Percentiles rank a stretch among this genome's conserved stretches.
These are phyloP conservation scores for Colletotrichum sp. DNA, from an alignment of 2,329 filamentous ascomycete genomes.

Conservation along the genomic window DNA sequence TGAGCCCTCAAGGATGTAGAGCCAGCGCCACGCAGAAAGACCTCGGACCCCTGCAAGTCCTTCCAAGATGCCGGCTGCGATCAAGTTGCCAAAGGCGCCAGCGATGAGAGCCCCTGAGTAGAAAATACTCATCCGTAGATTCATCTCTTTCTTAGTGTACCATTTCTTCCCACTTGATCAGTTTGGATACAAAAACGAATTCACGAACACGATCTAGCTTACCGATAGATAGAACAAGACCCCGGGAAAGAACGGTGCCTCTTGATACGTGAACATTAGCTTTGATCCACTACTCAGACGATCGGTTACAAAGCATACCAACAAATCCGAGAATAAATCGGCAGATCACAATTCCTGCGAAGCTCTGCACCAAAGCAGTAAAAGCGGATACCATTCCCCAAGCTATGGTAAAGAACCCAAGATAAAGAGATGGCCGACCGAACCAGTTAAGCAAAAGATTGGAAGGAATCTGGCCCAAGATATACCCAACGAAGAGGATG, in stretches of 20 bases:
- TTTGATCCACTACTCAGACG: background rate
- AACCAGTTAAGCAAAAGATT: conserved; percentile 29
- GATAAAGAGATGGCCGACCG: conserved; percentile 34
- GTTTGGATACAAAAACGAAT: background rate
- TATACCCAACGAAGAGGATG: conserved; percentile 32
- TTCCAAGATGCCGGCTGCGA: conserved; percentile 39
- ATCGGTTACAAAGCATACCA: conserved; percentile 21
- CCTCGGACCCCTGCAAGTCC: conserved; percentile 45
- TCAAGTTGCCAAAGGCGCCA: conserved; percentile 34
- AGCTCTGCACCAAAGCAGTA: conserved; percentile 36
- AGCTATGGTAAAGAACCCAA: conserved; percentile 39
- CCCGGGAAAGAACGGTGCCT: conserved; percentile 56
- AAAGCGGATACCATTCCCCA: conserved; percentile 21
- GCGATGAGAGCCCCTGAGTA: conserved; percentile 33
- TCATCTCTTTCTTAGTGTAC: conserved; percentile 52
- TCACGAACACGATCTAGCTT: background rate
- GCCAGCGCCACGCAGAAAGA: conserved; percentile 55
- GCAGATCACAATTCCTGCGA: conserved; percentile 36
- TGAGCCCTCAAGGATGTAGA: conserved; percentile 51
- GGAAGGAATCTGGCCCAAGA: conserved; percentile 27
- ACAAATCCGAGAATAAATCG: conserved; percentile 43
- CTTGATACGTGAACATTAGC: background rate
- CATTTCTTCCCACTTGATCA: background rate
- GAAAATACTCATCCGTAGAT: conserved; percentile 42
- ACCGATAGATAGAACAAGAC: conserved; percentile 46